Evolutionary conservation across 192 early-diverging fungal genomes (phyloP), one percentile per base, ranked within the genome.

Genomic region (Entomortierella chlamydospora): DNA sequence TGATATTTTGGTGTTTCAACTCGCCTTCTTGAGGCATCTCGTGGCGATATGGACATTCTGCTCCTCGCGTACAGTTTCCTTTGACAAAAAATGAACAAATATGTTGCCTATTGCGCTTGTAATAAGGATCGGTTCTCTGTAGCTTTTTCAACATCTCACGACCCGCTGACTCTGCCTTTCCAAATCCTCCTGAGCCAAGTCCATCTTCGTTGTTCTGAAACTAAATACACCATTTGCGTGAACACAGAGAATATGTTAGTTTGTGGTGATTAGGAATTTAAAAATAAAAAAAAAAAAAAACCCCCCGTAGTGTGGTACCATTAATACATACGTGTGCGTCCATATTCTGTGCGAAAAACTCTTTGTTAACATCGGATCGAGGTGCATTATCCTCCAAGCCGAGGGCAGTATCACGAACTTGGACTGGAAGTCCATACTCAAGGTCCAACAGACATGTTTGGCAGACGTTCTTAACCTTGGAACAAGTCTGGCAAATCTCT

Each of bases 381-480:
- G 98, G 98, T 57, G 95, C 92, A 37, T 85, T 85, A 68, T 92
- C 89, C 37, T 91, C 89, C 43, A 93, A 83, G 23, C 91, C 84
- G 28, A 98, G 80, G 15, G 95, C 92, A 5, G 92, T 85, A 70
- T 99, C 98, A 61, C 98, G 87, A 23, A 97, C 97, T 81, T 97
- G 95, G 7, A 95, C 92, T 20, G 97, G 97, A 57, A 99, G 83
- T 43, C 93, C 94, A 76, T 91, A 95, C 77, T 98, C 93, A n/a
- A 98, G 87, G 85, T 99, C 97, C 47, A 98, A 83, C 20, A 98
- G 84, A 74, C 98, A 99, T 9, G 97, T 97, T 73, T 99, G 98
- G 64, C 98, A 99, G 12, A 95, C 95, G 82, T 99, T 99, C 84
- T 99, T 99, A 70, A 99, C 86, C 80, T 98, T 97, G 37, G 98